A percentile compares a stretch with the other conserved stretches of the same genome.
phyloP scores from a whole-genome alignment of 192 early-diverging fungal species.

The Obelidium mucronatum region DNA sequence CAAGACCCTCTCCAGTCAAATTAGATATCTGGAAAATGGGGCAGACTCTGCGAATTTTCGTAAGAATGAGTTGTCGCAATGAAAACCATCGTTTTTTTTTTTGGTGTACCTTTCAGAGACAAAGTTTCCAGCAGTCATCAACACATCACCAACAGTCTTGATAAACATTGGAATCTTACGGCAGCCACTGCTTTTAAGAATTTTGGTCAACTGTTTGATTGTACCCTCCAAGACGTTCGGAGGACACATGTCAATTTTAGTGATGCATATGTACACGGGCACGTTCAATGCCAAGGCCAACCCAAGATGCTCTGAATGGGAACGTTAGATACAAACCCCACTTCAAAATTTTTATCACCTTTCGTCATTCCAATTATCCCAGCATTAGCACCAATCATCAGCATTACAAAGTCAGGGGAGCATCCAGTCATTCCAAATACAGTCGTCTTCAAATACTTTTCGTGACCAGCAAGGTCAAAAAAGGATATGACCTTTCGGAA shows the following conservation, averaged over 20 bases:
- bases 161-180: conserved; percentile 93
- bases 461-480: conserved; percentile 89
- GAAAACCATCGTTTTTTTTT: background rate
- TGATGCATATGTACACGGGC: conserved; percentile 85
- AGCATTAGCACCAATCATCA: conserved; percentile 74
- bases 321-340: background rate
- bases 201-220: conserved; percentile 80
- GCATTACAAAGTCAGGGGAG: conserved; percentile 87
- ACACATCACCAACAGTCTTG: conserved; percentile 73
- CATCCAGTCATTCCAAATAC: conserved; percentile 90
- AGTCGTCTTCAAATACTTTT: conserved; percentile 89
- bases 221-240: conserved; percentile 82
- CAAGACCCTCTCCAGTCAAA: conserved; percentile 81
- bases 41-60: conserved; percentile 66
- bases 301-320: conserved; percentile 72
- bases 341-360: conserved; percentile 18
- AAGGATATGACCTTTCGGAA: conserved; percentile 72
- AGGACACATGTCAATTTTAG: conserved; percentile 95
- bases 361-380: conserved; percentile 92
- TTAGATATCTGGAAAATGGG: conserved; percentile 96
- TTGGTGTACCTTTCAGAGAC: conserved; percentile 76
- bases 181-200: conserved; percentile 87
- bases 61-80: background rate
- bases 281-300: conserved; percentile 80
- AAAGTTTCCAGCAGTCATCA: conserved; percentile 81